A percentile compares a stretch with the other conserved stretches of the same genome.
phyloP scores from a whole-genome alignment of 345 rosid genomes.

The Cardamine resedifolia region DNA sequence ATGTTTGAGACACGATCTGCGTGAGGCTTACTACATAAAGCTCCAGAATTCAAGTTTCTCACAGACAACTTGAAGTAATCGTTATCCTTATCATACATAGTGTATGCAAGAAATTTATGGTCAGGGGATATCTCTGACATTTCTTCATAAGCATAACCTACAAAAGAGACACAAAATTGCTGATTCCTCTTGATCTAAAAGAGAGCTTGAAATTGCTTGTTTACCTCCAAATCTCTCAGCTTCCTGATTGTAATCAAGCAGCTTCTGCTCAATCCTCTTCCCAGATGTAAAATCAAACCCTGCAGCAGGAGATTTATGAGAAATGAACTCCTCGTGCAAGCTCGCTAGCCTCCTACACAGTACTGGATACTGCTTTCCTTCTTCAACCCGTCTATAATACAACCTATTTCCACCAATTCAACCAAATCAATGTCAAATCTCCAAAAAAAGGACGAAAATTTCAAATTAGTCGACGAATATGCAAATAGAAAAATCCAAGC shows the following conservation, averaged over 20 bases:
- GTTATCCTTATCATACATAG: conserved; percentile 94
- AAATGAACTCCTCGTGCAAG: conserved; percentile 81
- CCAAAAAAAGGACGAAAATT: background rate
- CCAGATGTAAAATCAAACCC: conserved; percentile 93
- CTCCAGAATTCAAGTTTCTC: conserved; percentile 85
- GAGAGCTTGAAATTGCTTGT: background rate
- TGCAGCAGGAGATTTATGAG: conserved; percentile 65
- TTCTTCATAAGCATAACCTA: conserved; percentile 96
- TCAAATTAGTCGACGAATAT: background rate
- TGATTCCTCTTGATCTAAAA: conserved; percentile 3
- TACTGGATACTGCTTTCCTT: conserved; percentile 85
- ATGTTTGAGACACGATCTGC: conserved; percentile 79
- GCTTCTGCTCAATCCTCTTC: conserved; percentile 88
- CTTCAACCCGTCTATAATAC: conserved; percentile 88
- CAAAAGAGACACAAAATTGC: background rate
- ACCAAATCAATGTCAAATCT: background rate
- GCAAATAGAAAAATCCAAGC: background rate
- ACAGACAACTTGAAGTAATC: conserved; percentile 77
- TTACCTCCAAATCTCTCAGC: conserved; percentile 98
- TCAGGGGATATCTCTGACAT: conserved; percentile 88
- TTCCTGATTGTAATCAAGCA: conserved; percentile 89
- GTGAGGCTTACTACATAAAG: conserved; percentile 88
- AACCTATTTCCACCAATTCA: conserved; percentile 53
- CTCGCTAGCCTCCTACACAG: conserved; percentile 74
- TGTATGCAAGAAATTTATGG: conserved; percentile 91